These are phyloP conservation scores for Cladorrhinum sp. DNA, from an alignment of 2,329 filamentous ascomycete genomes.

Conservation along the genomic window DNA sequence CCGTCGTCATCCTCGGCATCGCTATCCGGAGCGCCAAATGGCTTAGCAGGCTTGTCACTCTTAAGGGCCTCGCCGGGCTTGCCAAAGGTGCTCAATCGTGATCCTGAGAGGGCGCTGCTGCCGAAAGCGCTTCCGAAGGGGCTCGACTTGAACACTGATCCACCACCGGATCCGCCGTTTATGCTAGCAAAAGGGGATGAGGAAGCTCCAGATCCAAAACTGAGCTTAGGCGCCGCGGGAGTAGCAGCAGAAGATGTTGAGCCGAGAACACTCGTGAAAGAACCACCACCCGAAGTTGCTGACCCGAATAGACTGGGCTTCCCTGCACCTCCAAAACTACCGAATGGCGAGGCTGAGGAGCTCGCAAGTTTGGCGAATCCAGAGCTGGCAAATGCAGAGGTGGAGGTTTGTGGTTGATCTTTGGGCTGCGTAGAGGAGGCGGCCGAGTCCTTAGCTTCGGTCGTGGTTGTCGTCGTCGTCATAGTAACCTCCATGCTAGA, in stretches of 20 bases:
- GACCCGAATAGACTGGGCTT: constrained; percentile 51
- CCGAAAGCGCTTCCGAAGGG: constrained; percentile 54
- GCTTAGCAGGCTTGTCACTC: constrained; percentile 61
- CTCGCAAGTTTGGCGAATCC: constrained; percentile 64
- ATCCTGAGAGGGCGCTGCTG: constrained; percentile 37
- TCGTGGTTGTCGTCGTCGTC: neutral
- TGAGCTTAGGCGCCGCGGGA: constrained; percentile 43
- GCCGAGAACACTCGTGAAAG: constrained; percentile 36
- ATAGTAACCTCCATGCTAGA: constrained; percentile 18
- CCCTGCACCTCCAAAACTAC: constrained; percentile 46
- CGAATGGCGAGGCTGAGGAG: constrained; percentile 62
- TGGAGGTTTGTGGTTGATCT: constrained; percentile 41
- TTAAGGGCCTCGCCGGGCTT: constrained; percentile 54
- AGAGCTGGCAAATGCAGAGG: constrained; percentile 65
- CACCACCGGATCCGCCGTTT: constrained; percentile 27
- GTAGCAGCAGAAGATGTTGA: constrained; percentile 29
- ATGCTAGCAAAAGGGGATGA: constrained; percentile 49
- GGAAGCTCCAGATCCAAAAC: constrained; percentile 41
- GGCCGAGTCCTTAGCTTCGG: constrained; percentile 12
- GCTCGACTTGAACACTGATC: constrained; percentile 30
- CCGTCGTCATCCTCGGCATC: constrained; percentile 56
- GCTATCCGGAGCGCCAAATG: constrained; percentile 74
- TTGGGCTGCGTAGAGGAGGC: constrained; percentile 17
- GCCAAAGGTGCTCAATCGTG: constrained; percentile 66
- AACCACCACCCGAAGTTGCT: constrained; percentile 40